Percentiles rank a stretch among this genome's conserved stretches.
Conservation (phyloP, 2,329 filamentous ascomycete species). For the Scolecobasidium constrictum region DNA sequence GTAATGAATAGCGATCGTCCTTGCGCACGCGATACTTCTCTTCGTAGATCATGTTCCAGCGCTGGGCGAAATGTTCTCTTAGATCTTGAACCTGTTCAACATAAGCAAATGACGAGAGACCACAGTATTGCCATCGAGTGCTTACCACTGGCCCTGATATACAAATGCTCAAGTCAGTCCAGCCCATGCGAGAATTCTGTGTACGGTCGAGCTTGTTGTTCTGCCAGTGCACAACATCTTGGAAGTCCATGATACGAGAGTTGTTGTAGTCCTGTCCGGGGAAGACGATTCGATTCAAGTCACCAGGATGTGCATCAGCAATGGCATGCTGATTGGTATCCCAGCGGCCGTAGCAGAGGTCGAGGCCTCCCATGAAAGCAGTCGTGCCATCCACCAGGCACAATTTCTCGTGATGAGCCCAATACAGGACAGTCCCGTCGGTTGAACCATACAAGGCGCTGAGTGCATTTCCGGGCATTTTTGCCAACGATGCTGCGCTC, state of each 20-base stretch:
- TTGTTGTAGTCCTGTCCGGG: constrained; percentile 93
- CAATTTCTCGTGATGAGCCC: constrained; percentile 90
- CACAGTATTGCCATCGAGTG: neutral
- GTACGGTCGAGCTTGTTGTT: constrained; percentile 79
- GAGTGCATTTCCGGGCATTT: constrained; percentile 60
- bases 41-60: constrained; percentile 86
- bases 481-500: constrained; percentile 44
- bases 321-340: constrained; percentile 67
- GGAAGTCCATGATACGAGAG: constrained; percentile 70
- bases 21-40: constrained; percentile 62
- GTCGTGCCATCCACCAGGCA: constrained; percentile 67
- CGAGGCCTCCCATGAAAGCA: constrained; percentile 86
- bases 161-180: constrained; percentile 77
- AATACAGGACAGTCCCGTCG: constrained; percentile 75
- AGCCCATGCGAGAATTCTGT: constrained; percentile 77
- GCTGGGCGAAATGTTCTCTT: constrained; percentile 65
- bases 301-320: constrained; percentile 68
- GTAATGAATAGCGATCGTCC: constrained; percentile 18
- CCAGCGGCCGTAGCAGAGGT: constrained; percentile 79
- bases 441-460: constrained; percentile 73
- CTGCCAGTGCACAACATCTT: constrained; percentile 63
- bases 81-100: constrained; percentile 61
- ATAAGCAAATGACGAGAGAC: neutral
- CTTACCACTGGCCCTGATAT: constrained; percentile 51
- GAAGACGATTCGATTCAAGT: constrained; percentile 67